Evolutionary conservation across 129 eudicot species (phyloP), one percentile per base, ranked within the genome.

Genomic region (Saposhnikovia divaricata): DNA sequence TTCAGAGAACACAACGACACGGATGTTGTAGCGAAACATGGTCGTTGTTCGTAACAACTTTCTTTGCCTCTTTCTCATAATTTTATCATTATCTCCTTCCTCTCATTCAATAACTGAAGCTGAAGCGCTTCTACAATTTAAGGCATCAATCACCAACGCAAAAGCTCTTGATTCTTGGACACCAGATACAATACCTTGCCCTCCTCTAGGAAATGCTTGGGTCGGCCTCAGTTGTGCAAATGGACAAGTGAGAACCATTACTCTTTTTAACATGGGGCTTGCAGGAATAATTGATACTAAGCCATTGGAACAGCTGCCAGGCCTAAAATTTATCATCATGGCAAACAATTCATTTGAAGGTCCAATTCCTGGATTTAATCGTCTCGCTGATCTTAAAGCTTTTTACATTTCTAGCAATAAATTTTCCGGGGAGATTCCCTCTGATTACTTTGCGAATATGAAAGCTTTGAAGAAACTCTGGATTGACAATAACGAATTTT

Each of bases 401-500:
- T 84, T 95, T 16, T 89, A 83, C 51, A 74, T 82, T 0, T 80
- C 88, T 4, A 76, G 53, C 2, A 95, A 95, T 71, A 45, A 83
- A 44, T 92, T 95, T 47, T 87, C 92, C 6, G 97, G 96, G 13
- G 91, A 90, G 45, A 90, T 90, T 27, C 93, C 93, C 44, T 9
- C 81, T 0, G 90, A 84, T 23, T 89, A 75, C 74, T 92, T 95
- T 72, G 76, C 73, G 18, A 61, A 75, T 0, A 86, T 87, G 87
- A 82, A 84, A 8, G 85, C 90, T n/a, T 76, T 94, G 66, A 90
- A 90, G 87, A 94, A 86, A 45, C 79, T 94, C 2, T 86, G 91
- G 89, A 48, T 94, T 0, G 77, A 88, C 0, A 69, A 79, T 5
- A 91, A 93, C 53, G 80, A 87, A 34, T 93, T 93, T 79, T 69